Base-by-base conservation (phyloP, 2,329 filamentous ascomycete genomes). In the Phaeosphaeriaceae sp. region DNA sequence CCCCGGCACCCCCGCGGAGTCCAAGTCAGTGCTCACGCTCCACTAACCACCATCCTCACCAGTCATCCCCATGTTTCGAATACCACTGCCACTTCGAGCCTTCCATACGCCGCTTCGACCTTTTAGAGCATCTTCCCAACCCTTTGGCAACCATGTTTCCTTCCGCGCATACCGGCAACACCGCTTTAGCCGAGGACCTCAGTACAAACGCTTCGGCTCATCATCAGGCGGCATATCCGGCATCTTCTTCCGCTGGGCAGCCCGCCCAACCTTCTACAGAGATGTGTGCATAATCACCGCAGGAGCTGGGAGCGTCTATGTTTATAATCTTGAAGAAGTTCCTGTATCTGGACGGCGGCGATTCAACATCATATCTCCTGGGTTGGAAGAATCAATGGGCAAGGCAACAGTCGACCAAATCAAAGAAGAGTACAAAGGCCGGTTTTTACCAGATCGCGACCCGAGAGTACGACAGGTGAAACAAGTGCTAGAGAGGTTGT, bases 331-430 rank as follows among this genome's bases (percentile, higher is more conserved):
- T 34, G 87, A 93, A 70, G 82, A 81, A 26, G 88, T 92, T 12
- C 88, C 89, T 2, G 79, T 91, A 6, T 88, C 85, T 4, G 87
- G 87, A 0, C 83, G 90, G 7, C 79, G 79, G 61, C 82, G 89
- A 29, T 93, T 93, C 81, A 92, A 92, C 70, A 83, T 85, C 67
- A 82, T 86, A 52, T 77, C 76, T 29, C 76, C 84, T 6, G 77
- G 78, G 17, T 70, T 78, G 5, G 85, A 90, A 44, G 78, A 81
- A 40, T 67, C 74, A 44, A 73, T 83, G 26, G 80, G 79, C n/a
- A 68, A 79, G 47, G 70, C 79, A 47, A 77, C 85, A 64, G 85
- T 86, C 61, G 74, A 80, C 53, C 74, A 80, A 47, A 77, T 89
- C 12, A 76, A 88, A 54, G 75, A 82, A 61, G 70, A 79, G 23